Base-by-base conservation (phyloP, 2,329 filamentous ascomycete genomes). In the Stagonosporopsis tanaceti region DNA sequence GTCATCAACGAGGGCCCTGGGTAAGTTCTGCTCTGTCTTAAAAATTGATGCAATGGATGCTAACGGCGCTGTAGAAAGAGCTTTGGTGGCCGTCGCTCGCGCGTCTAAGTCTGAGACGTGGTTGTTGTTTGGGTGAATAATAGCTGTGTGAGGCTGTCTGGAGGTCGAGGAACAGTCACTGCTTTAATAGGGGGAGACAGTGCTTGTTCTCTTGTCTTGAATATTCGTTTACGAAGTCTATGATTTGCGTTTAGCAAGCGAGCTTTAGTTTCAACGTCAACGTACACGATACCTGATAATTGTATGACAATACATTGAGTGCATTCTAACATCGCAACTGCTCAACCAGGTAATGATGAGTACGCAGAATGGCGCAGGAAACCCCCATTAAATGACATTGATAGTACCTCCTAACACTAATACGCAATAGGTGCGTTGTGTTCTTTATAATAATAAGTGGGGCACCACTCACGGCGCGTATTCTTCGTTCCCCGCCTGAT, bases 401-500 rank as follows among this genome's bases (percentile, higher is more conserved):
- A 7, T 20, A 12, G 9, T 7, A 22, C n/a, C n/a, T 4, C 8
- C 22, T 4, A 22, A n/a, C 14, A 15, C 27, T 22, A 28, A 42
- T 28, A 4, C 40, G 40, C 40, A 22, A 45, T 14, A 25, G 4
- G 14, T 7, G 6, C 8, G 2, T 22, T 8, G 1, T 20, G 20
- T 20, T 14, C 14, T 2, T 15, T 4, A 9, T 8, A 22, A 15
- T 15, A 22, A 5, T 15, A 28, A 11, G 8, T 25, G 7, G 6
- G 12, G 30, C 30, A 17, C 25, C 25, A 17, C 22, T 57, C 15
- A 57, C 1, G 54, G 48, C 3, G 48, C 27, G 20, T 62, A 68
- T 32, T 68, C 64, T 44, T 64, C 44, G 17, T 69, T 67, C 2
- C 65, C 66, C 4, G 67, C 44, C 47, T 62, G 63, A 39, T 73